Percentiles rank a stretch among this genome's conserved stretches.
Conservation (phyloP, 345 rosid species). For the Jatropha curcas region DNA sequence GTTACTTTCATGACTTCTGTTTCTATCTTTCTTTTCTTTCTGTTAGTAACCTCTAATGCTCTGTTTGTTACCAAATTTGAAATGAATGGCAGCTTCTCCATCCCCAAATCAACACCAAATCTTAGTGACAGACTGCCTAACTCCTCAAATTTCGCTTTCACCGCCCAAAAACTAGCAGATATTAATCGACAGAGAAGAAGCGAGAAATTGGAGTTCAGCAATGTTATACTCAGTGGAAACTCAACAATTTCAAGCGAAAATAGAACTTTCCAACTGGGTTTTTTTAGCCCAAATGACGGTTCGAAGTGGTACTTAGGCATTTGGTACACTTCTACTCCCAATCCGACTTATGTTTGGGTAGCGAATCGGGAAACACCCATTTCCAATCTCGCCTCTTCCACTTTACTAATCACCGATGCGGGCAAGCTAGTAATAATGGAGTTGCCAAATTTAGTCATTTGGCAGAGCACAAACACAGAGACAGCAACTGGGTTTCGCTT, state of each 20-base stretch:
- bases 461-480: conserved; percentile 44
- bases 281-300: conserved; percentile 43
- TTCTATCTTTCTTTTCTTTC: conserved; percentile 24
- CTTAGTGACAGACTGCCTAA: neutral
- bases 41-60: conserved; percentile 4
- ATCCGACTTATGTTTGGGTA: conserved; percentile 53
- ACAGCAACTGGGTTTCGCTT: conserved; percentile 25
- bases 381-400: conserved; percentile 24
- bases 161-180: neutral
- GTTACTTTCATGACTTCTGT: neutral
- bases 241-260: conserved; percentile 46
- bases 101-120: neutral
- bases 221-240: conserved; percentile 44
- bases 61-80: neutral
- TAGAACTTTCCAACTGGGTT: conserved; percentile 50
- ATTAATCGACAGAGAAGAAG: neutral
- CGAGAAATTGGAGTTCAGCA: conserved; percentile 25
- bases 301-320: conserved; percentile 52
- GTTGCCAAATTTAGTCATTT: conserved; percentile 30
- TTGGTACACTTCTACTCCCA: conserved; percentile 52
- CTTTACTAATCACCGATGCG: conserved; percentile 25
- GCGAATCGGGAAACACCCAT: conserved; percentile 51
- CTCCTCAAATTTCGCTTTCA: neutral
- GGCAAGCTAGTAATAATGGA: conserved; percentile 44
- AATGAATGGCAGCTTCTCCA: neutral